Evolutionary conservation across 768 basidiomycete species (phyloP).

Genomic region (Leucosporidium creatinivorum): DNA sequence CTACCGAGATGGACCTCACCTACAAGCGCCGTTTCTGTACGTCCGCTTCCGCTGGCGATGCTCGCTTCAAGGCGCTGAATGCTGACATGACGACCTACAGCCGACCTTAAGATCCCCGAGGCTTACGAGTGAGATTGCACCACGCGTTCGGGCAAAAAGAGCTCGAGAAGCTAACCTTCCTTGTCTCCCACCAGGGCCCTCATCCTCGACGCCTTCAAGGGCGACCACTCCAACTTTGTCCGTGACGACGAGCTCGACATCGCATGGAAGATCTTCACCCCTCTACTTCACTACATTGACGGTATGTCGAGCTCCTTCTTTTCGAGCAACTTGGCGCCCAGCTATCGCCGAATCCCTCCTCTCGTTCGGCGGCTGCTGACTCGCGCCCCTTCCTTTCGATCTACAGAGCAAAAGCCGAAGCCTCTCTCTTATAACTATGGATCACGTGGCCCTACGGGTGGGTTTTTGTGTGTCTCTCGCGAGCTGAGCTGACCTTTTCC

Average conservation of each 20-base stretch:
- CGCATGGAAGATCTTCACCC: conserved; percentile 98
- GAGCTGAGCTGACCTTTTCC: no score
- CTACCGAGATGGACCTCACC: conserved; percentile 95
- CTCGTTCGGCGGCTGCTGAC: no score
- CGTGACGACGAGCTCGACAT: conserved; percentile 93
- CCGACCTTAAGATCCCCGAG: conserved; percentile 82
- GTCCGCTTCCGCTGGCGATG: neutral
- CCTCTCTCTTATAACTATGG: conserved; percentile 83
- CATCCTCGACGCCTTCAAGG: conserved; percentile 88
- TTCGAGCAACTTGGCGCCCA: no score
- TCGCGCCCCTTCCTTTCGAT: no score
- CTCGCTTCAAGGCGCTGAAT: no score
- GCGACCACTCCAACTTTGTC: conserved; percentile 99
- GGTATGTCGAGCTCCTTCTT: neutral
- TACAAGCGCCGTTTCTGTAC: conserved; percentile 86
- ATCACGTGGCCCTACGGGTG: conserved; percentile 85
- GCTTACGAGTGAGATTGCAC: conserved; percentile 43
- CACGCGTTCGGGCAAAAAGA: no score
- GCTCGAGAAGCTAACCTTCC: no score
- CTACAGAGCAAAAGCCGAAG: conserved; percentile 57
- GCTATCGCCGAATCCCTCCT: no score
- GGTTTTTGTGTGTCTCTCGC: no score
- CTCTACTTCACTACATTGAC: conserved; percentile 31
- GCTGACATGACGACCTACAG: no score
- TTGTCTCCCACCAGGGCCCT: conserved; percentile 54